Conservation (phyloP, 2,329 filamentous ascomycete species). For the Stemphylium beticola region DNA sequence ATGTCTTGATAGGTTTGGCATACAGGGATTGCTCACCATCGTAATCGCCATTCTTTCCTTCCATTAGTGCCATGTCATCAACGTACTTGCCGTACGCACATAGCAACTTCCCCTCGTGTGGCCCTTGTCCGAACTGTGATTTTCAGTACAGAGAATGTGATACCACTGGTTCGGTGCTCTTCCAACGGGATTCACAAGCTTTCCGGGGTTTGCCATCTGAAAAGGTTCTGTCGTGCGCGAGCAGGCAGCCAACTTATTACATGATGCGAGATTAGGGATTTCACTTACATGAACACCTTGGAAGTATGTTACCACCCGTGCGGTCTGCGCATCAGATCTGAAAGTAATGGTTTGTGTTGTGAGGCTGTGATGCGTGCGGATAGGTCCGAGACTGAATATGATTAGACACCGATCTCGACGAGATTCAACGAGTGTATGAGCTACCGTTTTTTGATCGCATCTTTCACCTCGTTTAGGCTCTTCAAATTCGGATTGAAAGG, state of each 20-base stretch:
- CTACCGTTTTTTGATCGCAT: slow-evolving; percentile 45
- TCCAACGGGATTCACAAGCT: neutral
- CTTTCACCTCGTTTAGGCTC: slow-evolving; percentile 42
- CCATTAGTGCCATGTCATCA: slow-evolving; percentile 45
- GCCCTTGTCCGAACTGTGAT: slow-evolving; percentile 49
- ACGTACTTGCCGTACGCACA: slow-evolving; percentile 53
- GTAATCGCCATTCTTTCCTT: slow-evolving; percentile 24
- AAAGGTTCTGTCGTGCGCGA: neutral
- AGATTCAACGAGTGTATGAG: neutral
- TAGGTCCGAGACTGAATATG: slow-evolving; percentile 44
- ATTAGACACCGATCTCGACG: neutral
- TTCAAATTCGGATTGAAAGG: slow-evolving; percentile 45
- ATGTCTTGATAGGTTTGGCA: neutral
- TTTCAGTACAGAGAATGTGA: neutral
- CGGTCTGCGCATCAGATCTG: slow-evolving; percentile 34
- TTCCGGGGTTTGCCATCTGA: too few relatives aligned
- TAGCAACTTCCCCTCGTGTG: slow-evolving; percentile 50
- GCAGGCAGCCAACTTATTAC: neutral
- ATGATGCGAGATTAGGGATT: neutral
- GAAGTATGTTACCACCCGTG: slow-evolving; percentile 51
- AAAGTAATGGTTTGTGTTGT: slow-evolving; percentile 52
- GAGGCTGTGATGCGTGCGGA: slow-evolving; percentile 52
- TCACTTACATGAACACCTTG: slow-evolving; percentile 44
- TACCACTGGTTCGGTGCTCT: neutral
- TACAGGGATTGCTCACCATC: slow-evolving; percentile 22